Evolutionary conservation across 1,139 yeast species (phyloP).

Genomic region (Pichia sp.): DNA sequence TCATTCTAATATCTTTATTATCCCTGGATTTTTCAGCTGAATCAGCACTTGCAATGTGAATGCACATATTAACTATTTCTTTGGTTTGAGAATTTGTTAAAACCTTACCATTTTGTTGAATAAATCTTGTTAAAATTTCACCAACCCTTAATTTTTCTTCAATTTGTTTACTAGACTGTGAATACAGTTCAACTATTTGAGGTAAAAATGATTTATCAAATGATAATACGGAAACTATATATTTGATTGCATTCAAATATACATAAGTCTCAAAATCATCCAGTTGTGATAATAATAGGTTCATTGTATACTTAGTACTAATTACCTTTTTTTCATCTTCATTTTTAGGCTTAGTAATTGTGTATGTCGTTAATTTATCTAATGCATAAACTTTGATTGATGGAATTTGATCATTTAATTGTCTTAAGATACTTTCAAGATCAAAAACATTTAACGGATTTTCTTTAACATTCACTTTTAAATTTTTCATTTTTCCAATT

Average conservation of each 20-base stretch:
- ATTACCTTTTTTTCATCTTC: constrained; percentile 42
- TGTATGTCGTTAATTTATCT: constrained; percentile 53
- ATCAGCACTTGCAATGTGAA: constrained; percentile 29
- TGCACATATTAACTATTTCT: constrained; percentile 33
- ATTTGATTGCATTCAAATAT: constrained; percentile 76
- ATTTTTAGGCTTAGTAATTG: constrained; percentile 34
- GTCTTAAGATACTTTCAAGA: constrained; percentile 51
- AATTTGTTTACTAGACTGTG: constrained; percentile 26
- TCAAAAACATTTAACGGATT: constrained; percentile 1
- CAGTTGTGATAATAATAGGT: constrained; percentile 58
- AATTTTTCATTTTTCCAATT: constrained; percentile 3
- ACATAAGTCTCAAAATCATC: constrained; percentile 81
- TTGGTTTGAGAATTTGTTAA: constrained; percentile 33
- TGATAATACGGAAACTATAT: constrained; percentile 52
- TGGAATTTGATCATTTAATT: constrained; percentile 69
- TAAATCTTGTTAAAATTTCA: constrained; percentile 63
- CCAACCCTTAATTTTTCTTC: constrained; percentile 74
- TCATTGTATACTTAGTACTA: constrained; percentile 44
- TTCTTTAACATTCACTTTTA: not conserved
- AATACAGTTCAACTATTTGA: constrained; percentile 32
- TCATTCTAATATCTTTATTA: constrained; percentile 46
- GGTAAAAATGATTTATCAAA: constrained; percentile 23
- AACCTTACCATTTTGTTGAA: constrained; percentile 41
- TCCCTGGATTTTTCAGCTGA: constrained; percentile 28
- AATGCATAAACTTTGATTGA: constrained; percentile 88